These are phyloP conservation scores for Thuidium tamariscinum DNA, from an alignment of 225 moss, liverwort and hornwort genomes.

Conservation along the genomic window DNA sequence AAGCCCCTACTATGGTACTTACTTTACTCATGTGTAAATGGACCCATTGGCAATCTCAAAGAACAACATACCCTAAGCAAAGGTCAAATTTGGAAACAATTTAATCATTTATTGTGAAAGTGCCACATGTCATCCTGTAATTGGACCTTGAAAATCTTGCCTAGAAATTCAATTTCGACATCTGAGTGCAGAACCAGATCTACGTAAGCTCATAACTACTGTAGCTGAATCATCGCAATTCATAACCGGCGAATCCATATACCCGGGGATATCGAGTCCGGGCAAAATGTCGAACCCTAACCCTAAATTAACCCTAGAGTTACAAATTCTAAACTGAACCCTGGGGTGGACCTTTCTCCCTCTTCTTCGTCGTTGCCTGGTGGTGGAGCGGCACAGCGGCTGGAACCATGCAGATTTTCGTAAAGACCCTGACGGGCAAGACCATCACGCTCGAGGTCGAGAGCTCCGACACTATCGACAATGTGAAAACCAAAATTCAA, in stretches of 20 bases:
- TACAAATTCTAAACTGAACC: background rate
- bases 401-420: slow-evolving; percentile 74
- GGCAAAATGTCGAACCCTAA: background rate
- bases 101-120: no score
- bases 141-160: no score
- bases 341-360: fast-evolving
- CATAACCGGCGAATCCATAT: background rate
- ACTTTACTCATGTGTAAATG: no score
- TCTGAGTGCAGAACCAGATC: no score
- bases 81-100: no score
- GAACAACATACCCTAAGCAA: no score
- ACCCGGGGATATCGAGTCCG: background rate
- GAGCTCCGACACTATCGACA: slow-evolving; percentile 62
- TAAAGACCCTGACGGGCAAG: slow-evolving; percentile 97
- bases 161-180: no score
- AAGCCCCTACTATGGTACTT: background rate
- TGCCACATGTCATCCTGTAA: no score
- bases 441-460: slow-evolving; percentile 73
- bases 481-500: slow-evolving; percentile 56
- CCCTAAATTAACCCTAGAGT: background rate
- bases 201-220: no score
- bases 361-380: background rate
- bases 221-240: no score
- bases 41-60: background rate
- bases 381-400: background rate